Conservation (phyloP, 2,329 filamentous ascomycete species). For the Aspergillus phoenicis region DNA sequence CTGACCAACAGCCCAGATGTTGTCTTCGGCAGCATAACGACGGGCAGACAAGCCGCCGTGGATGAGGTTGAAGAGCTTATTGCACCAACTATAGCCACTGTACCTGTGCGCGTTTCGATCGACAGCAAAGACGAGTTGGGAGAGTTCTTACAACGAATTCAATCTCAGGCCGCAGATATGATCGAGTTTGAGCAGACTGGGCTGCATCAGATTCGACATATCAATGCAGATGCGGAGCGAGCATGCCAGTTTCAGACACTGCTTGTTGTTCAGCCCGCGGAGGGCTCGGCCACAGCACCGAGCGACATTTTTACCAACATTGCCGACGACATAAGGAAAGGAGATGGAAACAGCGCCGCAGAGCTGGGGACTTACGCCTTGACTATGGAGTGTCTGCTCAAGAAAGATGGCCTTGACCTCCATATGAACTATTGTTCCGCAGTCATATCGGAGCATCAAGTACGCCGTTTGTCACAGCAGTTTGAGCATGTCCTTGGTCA, state of each 20-base stretch:
- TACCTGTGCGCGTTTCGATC: conserved; percentile 5
- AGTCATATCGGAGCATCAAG: neutral
- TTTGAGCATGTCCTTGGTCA: conserved; percentile 1
- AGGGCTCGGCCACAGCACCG: neutral
- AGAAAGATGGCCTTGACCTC: neutral
- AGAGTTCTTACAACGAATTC: neutral
- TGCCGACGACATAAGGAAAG: neutral
- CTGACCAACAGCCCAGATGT: conserved; percentile 40
- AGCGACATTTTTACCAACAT: neutral
- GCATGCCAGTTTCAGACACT: conserved; percentile 4
- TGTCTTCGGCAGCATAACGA: conserved; percentile 43
- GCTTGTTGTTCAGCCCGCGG: conserved; percentile 7
- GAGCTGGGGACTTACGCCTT: conserved; percentile 1
- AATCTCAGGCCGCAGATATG: neutral
- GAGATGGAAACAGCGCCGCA: neutral
- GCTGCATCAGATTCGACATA: conserved; percentile 4
- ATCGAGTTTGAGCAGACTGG: conserved; percentile 6
- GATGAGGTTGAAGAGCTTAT: conserved; percentile 40
- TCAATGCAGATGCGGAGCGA: neutral
- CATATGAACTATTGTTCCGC: neutral
- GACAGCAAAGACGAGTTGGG: neutral
- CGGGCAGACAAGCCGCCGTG: conserved; percentile 41
- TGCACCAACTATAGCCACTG: conserved; percentile 43
- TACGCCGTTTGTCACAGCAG: neutral
- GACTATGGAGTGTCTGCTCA: conserved; percentile 5